A percentile compares a stretch with the other conserved stretches of the same genome.
These are phyloP conservation scores for Aegilops umbellulata DNA, from an alignment of 176 grass and related monocot species.

Conservation along the genomic window DNA sequence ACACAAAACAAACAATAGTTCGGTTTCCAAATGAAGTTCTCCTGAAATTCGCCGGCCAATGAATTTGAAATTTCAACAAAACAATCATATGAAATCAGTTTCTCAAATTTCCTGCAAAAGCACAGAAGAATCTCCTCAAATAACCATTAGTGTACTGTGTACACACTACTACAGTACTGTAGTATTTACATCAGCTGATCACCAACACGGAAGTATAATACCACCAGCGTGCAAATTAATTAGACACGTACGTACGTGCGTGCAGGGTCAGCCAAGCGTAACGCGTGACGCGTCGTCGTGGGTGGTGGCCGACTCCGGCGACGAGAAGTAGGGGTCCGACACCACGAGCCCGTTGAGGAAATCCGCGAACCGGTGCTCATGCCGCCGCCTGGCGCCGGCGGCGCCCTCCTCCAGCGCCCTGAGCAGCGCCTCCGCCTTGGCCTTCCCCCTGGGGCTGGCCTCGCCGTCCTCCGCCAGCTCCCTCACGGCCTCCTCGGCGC, in stretches of 20 bases:
- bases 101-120: background rate
- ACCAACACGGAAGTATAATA: background rate
- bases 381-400: background rate
- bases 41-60: too few species aligned
- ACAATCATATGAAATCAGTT: background rate
- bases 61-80: background rate
- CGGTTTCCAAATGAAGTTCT: too few species aligned
- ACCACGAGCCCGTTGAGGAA: constrained; percentile 44
- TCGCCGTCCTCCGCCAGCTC: constrained; percentile 45
- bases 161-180: background rate
- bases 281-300: constrained; percentile 5
- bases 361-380: constrained; percentile 38
- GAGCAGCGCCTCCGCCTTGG: constrained; percentile 70
- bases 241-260: too few species aligned
- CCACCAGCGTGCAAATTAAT: background rate
- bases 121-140: background rate
- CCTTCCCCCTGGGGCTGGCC: constrained; percentile 63
- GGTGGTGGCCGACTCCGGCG: constrained; percentile 43
- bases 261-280: background rate
- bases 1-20: background rate
- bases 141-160: background rate
- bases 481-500: constrained; percentile 42
- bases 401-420: constrained; percentile 41
- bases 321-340: constrained; percentile 49
- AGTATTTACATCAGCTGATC: background rate